Base-by-base conservation (phyloP, 768 basidiomycete species). In the Psilocybe sp. region DNA sequence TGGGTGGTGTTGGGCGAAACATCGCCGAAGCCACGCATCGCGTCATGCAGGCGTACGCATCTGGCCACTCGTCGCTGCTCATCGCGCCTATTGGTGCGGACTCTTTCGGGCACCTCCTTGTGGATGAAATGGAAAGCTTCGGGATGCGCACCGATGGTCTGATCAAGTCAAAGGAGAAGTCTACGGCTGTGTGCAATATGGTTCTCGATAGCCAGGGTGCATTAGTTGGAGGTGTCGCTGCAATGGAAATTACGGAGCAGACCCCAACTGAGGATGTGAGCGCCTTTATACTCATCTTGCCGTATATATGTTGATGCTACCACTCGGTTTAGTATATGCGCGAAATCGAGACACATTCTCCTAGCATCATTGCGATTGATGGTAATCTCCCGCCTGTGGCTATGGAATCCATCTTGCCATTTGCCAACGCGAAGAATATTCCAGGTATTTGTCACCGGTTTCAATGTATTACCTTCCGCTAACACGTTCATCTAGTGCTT, bases 1-100 rank as follows among this genome's bases (percentile, higher is more conserved):
- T 90, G 5, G 96, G 96, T 1, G 96, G 96, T 23, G 96, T 99
- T 12, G 94, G 81, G 1, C 84, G 95, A n/a, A 99, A 99, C 64
- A 82, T 99, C 38, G 89, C 95, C 2, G 94, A 98, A 65, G 91
- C 93, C 1, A 79, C 92, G 5, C 84, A 90, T 63, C 81, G 89
- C 23, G 65, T 87, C 5, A 62, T 84, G 52, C 60, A 69, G 15
- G 60, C 70, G 23, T 63, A 62, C 45, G 67, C 57, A 38, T 61
- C 65, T 38, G 65, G 67, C 6, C 57, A 68, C 8, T 67, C 75
- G 5, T 75, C 80, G 1, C 55, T 92, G 11, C 74, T 99, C 36
- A 69, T 98, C 6, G 81, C 94, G 2, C 81, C 87, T 1, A 62
- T 96, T 10, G 93, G 90, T 1, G 58, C 77, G 42, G 96, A 98